Evolutionary conservation across 192 early-diverging fungal species (phyloP).

Genomic region (Umbelopsis vinacea): DNA sequence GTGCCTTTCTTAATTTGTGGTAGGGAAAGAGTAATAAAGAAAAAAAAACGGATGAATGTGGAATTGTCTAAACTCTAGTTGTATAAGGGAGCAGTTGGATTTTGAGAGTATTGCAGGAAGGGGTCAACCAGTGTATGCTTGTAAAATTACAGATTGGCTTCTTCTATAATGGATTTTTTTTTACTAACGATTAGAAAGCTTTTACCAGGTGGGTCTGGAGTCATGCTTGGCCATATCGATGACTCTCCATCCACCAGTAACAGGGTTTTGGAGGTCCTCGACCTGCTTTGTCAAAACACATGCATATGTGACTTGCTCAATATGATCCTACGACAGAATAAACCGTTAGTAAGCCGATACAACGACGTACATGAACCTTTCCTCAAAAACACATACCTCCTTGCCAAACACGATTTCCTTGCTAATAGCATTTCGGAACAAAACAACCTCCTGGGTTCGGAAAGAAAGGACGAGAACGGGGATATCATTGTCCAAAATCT

Average conservation of each 20-base stretch:
- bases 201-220: slow-evolving; percentile 47
- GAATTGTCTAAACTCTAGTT: slow-evolving; percentile 21
- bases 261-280: slow-evolving; percentile 74
- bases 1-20: neutral
- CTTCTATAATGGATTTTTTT: neutral
- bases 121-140: neutral
- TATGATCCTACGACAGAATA: slow-evolving; percentile 58
- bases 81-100: neutral
- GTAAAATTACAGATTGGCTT: slow-evolving; percentile 4
- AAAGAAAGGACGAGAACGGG: slow-evolving; percentile 90
- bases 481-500: slow-evolving; percentile 91
- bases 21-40: neutral
- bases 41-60: neutral
- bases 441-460: slow-evolving; percentile 91
- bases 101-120: neutral
- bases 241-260: slow-evolving; percentile 91
- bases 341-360: slow-evolving; percentile 2
- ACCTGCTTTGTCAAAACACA: slow-evolving; percentile 91
- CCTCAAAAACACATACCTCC: slow-evolving; percentile 50
- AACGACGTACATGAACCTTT: neutral
- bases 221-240: slow-evolving; percentile 87
- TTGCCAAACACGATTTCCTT: slow-evolving; percentile 87
- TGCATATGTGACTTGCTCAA: slow-evolving; percentile 87
- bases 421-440: slow-evolving; percentile 87
- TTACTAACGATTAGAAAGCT: neutral